Conservation (phyloP, 148 eudicot genomes). For the Agrostemma githago region DNA sequence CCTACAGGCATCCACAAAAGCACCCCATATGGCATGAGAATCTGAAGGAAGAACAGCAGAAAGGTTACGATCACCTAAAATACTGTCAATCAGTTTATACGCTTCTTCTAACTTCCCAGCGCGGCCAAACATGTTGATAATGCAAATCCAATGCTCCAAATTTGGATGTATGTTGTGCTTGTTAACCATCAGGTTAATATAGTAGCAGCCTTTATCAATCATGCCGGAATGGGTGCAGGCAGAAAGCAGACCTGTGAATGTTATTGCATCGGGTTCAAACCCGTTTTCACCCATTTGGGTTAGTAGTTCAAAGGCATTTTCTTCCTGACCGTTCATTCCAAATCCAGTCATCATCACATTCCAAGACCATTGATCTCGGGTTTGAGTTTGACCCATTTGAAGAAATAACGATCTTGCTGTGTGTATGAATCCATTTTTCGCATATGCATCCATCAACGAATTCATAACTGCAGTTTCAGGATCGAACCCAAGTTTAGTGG, state of each 20-base stretch:
- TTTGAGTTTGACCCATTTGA: constrained; percentile 24
- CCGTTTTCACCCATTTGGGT: constrained; percentile 31
- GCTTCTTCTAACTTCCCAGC: constrained; percentile 41
- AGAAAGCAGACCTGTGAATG: constrained; percentile 38
- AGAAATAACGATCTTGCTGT: constrained; percentile 27
- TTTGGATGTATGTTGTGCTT: constrained; percentile 28
- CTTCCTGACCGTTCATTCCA: constrained; percentile 40
- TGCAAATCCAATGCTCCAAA: constrained; percentile 45
- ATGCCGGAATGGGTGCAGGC: constrained; percentile 39
- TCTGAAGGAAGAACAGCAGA: background rate
- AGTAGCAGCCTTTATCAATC: constrained; percentile 35
- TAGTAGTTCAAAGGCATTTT: constrained; percentile 32
- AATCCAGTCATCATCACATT: constrained; percentile 42
- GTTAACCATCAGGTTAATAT: constrained; percentile 32
- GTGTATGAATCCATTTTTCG: constrained; percentile 33
- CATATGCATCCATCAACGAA: constrained; percentile 39
- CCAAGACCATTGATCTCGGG: constrained; percentile 42
- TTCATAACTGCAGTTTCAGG: constrained; percentile 31
- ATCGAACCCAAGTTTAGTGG: constrained; percentile 29
- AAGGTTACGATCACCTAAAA: background rate
- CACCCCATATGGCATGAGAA: constrained; percentile 35
- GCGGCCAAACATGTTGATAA: constrained; percentile 38
- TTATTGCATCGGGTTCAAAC: constrained; percentile 33
- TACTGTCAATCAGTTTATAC: constrained; percentile 20
- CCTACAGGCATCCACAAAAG: constrained; percentile 36